Conservation (phyloP, 345 rosid genomes). For the Anacardium occidentale region DNA sequence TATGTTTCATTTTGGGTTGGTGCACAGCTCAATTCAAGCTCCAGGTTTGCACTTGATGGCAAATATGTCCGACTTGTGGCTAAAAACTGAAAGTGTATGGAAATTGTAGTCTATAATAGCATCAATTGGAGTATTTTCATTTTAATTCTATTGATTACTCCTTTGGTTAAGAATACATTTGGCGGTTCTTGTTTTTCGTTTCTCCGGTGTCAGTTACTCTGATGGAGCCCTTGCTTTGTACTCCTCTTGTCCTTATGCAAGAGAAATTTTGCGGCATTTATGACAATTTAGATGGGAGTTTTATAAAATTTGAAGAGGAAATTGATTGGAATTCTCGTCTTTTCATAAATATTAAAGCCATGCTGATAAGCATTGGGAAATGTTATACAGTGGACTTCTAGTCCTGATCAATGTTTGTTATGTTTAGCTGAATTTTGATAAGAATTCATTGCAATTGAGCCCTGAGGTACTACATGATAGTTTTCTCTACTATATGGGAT, state of each 20-base stretch:
- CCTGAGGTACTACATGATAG: too few species aligned
- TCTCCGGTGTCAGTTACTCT: too few species aligned
- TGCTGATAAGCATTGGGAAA: too few species aligned
- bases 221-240: neutral
- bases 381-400: too few species aligned
- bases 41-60: slow-evolving; percentile 53
- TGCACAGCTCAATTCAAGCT: slow-evolving; percentile 63
- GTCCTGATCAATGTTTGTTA: too few species aligned
- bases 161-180: slow-evolving; percentile 11
- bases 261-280: neutral
- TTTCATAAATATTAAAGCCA: too few species aligned
- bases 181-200: neutral
- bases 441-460: too few species aligned
- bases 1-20: slow-evolving; percentile 1
- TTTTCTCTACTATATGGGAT: too few species aligned
- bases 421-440: too few species aligned
- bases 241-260: neutral
- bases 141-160: neutral
- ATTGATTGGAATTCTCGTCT: neutral
- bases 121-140: neutral
- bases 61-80: slow-evolving; percentile 58
- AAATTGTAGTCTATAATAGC: neutral
- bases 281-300: neutral
- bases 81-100: slow-evolving; percentile 33
- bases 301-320: neutral